These are phyloP conservation scores for Ogataea trehalophila DNA, from an alignment of 805 yeast species.

Conservation along the genomic window DNA sequence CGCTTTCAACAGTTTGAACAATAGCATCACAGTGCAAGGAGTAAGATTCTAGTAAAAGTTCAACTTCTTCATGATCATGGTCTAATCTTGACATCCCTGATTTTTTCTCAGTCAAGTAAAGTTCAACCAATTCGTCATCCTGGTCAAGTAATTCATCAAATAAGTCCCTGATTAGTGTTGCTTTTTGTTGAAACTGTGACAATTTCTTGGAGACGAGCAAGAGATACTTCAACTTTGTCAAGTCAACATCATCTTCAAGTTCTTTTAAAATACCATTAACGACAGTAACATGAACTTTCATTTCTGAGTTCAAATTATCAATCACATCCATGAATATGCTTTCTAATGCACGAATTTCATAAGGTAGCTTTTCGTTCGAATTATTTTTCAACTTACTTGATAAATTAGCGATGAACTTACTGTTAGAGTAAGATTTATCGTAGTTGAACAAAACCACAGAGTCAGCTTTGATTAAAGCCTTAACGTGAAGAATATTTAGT, in stretches of 20 bases:
- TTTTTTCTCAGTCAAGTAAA: conserved; percentile 66
- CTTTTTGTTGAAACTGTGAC: conserved; percentile 79
- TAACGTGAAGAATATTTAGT: conserved; percentile 43
- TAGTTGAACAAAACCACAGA: conserved; percentile 45
- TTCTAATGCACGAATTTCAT: conserved; percentile 88
- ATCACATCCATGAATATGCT: conserved; percentile 78
- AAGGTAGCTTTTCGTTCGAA: conserved; percentile 50
- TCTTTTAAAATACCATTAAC: conserved; percentile 70
- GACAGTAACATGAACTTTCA: conserved; percentile 77
- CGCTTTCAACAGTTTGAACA: conserved; percentile 79
- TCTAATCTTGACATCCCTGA: conserved; percentile 42
- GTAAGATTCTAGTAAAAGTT: conserved; percentile 84
- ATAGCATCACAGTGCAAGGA: conserved; percentile 89
- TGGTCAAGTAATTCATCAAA: conserved; percentile 81
- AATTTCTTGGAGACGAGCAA: conserved; percentile 82
- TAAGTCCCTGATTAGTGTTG: conserved; percentile 73
- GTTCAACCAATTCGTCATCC: conserved; percentile 80
- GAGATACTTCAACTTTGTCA: conserved; percentile 70
- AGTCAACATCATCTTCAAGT: conserved; percentile 76
- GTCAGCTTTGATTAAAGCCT: conserved; percentile 50
- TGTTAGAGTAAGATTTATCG: conserved; percentile 41
- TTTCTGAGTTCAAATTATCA: conserved; percentile 74
- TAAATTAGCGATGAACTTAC: conserved; percentile 40
- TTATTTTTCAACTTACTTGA: conserved; percentile 33
- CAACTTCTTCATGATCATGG: conserved; percentile 81